Conservation (phyloP, 2,329 filamentous ascomycete species). For the Hawksworthiomyces lignivorus region DNA sequence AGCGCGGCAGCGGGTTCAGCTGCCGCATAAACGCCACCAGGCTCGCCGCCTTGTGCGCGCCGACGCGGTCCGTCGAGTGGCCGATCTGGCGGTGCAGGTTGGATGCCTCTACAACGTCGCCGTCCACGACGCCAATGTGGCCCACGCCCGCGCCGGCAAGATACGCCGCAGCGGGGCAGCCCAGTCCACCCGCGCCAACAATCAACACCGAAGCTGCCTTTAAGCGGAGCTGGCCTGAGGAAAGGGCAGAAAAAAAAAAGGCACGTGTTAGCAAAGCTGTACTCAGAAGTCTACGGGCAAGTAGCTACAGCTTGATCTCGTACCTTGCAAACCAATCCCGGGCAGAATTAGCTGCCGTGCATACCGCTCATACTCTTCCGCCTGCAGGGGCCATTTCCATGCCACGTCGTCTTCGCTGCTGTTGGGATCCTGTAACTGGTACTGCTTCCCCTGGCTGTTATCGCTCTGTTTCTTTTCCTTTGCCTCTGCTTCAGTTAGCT, state of each 20-base stretch:
- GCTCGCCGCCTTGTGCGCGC: conserved; percentile 74
- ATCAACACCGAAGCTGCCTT: conserved; percentile 66
- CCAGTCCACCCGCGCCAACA: conserved; percentile 81
- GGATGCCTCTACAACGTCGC: conserved; percentile 77
- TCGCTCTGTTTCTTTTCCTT: too few species aligned
- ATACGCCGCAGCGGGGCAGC: conserved; percentile 89
- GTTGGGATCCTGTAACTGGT: neutral
- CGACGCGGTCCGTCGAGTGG: conserved; percentile 64
- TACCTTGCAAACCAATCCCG: conserved; percentile 67
- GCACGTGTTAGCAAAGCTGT: too few species aligned
- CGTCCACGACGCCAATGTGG: conserved; percentile 76
- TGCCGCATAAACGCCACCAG: conserved; percentile 52
- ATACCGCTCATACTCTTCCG: conserved; percentile 77
- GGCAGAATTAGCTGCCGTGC: conserved; percentile 86
- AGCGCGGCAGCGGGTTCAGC: conserved; percentile 65
- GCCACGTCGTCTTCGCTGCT: neutral
- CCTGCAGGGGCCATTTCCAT: conserved; percentile 60
- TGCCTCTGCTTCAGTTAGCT: conserved; percentile 35
- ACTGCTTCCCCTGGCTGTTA: neutral
- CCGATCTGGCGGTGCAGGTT: conserved; percentile 91
- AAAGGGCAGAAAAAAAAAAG: neutral
- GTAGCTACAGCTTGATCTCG: too few species aligned
- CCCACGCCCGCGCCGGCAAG: conserved; percentile 84
- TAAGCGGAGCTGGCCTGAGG: conserved; percentile 67
- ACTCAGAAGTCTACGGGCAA: too few species aligned